phyloP scores from a whole-genome alignment of 495 filamentous ascomycete species.

The Penicillium maclennaniae region DNA sequence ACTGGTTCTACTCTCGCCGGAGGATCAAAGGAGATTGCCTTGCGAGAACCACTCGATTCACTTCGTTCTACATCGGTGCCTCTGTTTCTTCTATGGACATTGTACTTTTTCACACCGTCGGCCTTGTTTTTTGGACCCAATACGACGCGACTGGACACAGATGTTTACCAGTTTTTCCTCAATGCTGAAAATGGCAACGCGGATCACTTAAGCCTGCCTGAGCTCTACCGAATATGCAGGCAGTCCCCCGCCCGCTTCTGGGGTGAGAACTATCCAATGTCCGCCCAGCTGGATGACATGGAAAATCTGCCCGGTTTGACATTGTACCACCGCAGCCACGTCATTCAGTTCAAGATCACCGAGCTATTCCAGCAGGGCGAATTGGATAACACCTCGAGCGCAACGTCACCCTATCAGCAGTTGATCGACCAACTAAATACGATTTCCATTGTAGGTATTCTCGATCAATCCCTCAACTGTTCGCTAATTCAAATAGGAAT shows the following conservation, averaged over 20 bases:
- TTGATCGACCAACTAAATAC: slow-evolving; percentile 22
- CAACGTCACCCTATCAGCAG: slow-evolving; percentile 8
- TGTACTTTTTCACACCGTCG: slow-evolving; percentile 33
- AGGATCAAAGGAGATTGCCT: background rate
- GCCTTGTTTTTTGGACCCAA: slow-evolving; percentile 24
- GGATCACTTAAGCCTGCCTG: slow-evolving; percentile 13
- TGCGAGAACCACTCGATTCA: background rate
- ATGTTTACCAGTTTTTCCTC: slow-evolving; percentile 29
- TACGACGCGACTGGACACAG: slow-evolving; percentile 16
- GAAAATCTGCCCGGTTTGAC: slow-evolving; percentile 30
- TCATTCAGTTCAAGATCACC: slow-evolving; percentile 28
- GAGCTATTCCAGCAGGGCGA: slow-evolving; percentile 20
- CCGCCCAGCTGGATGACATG: slow-evolving; percentile 32
- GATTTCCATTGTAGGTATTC: slow-evolving; percentile 17
- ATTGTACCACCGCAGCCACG: slow-evolving; percentile 29
- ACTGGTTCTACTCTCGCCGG: background rate
- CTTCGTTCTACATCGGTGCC: slow-evolving; percentile 27
- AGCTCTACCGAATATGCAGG: slow-evolving; percentile 30
- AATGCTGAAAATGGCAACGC: slow-evolving; percentile 8
- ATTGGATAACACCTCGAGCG: background rate
- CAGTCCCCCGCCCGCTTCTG: slow-evolving; percentile 34
- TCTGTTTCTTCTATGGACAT: slow-evolving; percentile 33
- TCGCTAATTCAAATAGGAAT: slow-evolving; percentile 19
- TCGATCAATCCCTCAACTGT: background rate
- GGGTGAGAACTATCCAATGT: slow-evolving; percentile 28